phyloP scores from a whole-genome alignment of 257 asterid species.

The Craterostigma plantagineum region DNA sequence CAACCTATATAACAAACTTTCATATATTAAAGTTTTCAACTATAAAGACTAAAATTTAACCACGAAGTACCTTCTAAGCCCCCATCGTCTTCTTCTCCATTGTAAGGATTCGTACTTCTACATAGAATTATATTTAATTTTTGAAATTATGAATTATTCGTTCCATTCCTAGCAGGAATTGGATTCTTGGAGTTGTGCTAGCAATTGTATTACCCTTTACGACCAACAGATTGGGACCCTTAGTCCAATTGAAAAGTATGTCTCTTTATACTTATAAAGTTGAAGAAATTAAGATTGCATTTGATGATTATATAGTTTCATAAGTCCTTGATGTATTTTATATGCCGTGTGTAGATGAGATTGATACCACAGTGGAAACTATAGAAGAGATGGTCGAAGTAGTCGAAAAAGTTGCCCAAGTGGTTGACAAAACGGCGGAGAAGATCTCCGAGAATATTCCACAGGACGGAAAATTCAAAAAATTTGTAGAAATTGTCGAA shows the following conservation, averaged over 20 bases:
- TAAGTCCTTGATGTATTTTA: not conserved
- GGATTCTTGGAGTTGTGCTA: constrained; percentile 15
- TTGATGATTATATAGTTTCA: too few relatives aligned
- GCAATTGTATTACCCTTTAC: constrained; percentile 16
- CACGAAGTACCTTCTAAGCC: constrained; percentile 25
- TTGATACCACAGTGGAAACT: constrained; percentile 33
- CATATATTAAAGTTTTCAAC: too few relatives aligned
- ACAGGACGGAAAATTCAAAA: constrained; percentile 27
- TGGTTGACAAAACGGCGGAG: constrained; percentile 39
- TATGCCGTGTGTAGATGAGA: constrained; percentile 41
- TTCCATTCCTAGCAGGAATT: constrained; percentile 9
- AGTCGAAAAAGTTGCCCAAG: constrained; percentile 42
- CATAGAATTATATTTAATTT: not conserved
- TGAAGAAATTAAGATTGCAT: too few relatives aligned
- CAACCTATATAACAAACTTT: constrained; percentile 3
- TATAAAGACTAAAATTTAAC: too few relatives aligned
- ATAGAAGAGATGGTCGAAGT: constrained; percentile 39
- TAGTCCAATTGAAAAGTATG: constrained; percentile 18
- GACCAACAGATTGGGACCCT: constrained; percentile 14
- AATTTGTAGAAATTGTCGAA: constrained; percentile 34
- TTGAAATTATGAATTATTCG: too few relatives aligned
- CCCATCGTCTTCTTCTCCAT: constrained; percentile 14
- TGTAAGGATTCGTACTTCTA: constrained; percentile 10
- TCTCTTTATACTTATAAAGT: not conserved
- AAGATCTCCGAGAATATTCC: constrained; percentile 26